A percentile compares a stretch with the other conserved stretches of the same genome.
phyloP scores from a whole-genome alignment of 257 asterid species.

The Plectranthus barbatus region DNA sequence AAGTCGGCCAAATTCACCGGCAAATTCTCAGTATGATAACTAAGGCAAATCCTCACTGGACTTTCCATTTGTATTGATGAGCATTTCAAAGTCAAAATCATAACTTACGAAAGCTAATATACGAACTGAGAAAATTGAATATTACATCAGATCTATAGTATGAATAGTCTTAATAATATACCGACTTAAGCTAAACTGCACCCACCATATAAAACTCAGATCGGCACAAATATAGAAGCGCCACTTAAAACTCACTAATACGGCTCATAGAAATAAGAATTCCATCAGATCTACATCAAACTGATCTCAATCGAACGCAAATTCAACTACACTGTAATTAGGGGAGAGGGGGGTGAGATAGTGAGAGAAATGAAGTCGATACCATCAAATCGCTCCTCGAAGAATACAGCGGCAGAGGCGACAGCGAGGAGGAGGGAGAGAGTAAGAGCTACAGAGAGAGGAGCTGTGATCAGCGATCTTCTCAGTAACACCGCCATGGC shows the following conservation, averaged over 20 bases:
- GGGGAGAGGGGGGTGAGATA: background rate
- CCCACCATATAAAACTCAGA: constrained; percentile 18
- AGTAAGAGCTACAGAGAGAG: constrained; percentile 20
- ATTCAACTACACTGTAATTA: background rate
- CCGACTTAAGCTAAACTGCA: background rate
- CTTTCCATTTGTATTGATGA: background rate
- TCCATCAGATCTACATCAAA: constrained; percentile 20
- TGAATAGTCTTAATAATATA: constrained; percentile 6
- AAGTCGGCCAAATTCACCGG: background rate
- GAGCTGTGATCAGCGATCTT: constrained; percentile 24
- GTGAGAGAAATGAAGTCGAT: background rate
- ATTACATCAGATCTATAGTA: constrained; percentile 19
- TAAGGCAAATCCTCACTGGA: background rate
- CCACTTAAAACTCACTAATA: background rate
- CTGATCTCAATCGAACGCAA: constrained; percentile 12
- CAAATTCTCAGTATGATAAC: background rate
- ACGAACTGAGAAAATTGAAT: background rate
- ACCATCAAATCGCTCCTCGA: constrained; percentile 92
- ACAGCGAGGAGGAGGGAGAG: constrained; percentile 45
- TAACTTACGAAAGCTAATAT: too few relatives aligned
- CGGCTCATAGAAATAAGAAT: background rate
- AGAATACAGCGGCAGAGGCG: constrained; percentile 64
- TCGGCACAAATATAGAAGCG: constrained; percentile 6
- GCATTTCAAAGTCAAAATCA: too few relatives aligned
- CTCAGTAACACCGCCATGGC: constrained; percentile 55